Conservation (phyloP, 148 eudicot species). For the Vaccinium corymbosum region DNA sequence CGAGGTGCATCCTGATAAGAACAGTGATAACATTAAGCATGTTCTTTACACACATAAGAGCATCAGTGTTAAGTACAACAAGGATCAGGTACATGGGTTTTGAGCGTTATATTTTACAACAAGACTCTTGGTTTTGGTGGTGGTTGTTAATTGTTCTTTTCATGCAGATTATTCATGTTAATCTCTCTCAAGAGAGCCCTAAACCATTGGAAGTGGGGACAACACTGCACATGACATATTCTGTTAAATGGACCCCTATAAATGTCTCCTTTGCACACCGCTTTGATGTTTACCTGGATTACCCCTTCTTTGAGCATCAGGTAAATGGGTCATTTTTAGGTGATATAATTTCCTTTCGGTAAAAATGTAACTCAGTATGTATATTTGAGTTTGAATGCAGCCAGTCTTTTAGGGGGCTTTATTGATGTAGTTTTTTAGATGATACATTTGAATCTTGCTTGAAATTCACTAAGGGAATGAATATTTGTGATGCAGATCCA, state of each 20-base stretch:
- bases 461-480: neutral
- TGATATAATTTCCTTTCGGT: neutral
- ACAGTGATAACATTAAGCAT: slow-evolving; percentile 57
- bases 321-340: slow-evolving; percentile 26
- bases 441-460: neutral
- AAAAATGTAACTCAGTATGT: neutral
- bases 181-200: slow-evolving; percentile 78
- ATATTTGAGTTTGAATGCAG: neutral
- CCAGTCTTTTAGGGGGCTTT: neutral
- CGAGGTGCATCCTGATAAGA: slow-evolving; percentile 71
- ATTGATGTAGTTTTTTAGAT: neutral
- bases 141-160: neutral
- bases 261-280: slow-evolving; percentile 79
- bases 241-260: slow-evolving; percentile 74
- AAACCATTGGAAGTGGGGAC: slow-evolving; percentile 81
- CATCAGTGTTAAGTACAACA: slow-evolving; percentile 63
- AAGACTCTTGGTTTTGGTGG: neutral
- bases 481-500: slow-evolving; percentile 62
- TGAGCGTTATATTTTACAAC: neutral
- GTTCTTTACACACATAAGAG: slow-evolving; percentile 73
- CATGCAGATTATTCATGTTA: slow-evolving; percentile 90
- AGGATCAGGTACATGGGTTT: slow-evolving; percentile 57
- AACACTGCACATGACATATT: slow-evolving; percentile 79
- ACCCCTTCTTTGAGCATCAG: slow-evolving; percentile 98
- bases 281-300: slow-evolving; percentile 93